phyloP scores from a whole-genome alignment of 495 filamentous ascomycete genomes.

The Thermothielavioides terrestris region DNA sequence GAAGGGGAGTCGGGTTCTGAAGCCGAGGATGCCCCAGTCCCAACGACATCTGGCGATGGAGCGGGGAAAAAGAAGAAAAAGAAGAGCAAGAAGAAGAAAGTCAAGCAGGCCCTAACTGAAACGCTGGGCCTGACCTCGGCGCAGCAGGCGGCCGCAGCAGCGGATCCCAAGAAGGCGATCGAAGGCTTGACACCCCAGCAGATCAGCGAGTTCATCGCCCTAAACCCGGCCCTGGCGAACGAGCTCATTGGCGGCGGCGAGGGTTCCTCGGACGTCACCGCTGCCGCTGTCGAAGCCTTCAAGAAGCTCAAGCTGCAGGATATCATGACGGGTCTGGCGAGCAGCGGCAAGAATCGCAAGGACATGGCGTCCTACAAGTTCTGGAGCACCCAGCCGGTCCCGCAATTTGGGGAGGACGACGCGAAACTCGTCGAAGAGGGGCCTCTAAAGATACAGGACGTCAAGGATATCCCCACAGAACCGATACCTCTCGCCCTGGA shows the following conservation, averaged over 20 bases:
- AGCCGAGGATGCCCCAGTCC: constrained; percentile 18
- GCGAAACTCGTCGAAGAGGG: constrained; percentile 41
- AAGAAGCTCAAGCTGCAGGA: constrained; percentile 67
- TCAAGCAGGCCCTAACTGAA: constrained; percentile 33
- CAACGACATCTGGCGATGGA: constrained; percentile 8
- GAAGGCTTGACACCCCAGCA: constrained; percentile 40
- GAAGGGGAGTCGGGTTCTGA: constrained; percentile 34
- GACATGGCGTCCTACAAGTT: constrained; percentile 97
- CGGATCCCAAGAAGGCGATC: constrained; percentile 33
- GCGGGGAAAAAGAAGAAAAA: constrained; percentile 41
- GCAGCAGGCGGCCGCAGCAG: constrained; percentile 12
- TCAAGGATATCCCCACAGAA: constrained; percentile 64
- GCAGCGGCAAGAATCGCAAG: constrained; percentile 76
- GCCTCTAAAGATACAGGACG: constrained; percentile 53
- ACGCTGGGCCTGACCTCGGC: constrained; percentile 10
- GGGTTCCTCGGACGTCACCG: constrained; percentile 21
- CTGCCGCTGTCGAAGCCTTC: constrained; percentile 49
- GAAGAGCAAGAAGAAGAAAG: constrained; percentile 44
- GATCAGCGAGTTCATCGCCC: constrained; percentile 45
- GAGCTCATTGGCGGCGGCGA: constrained; percentile 37
- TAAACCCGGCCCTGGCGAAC: constrained; percentile 53
- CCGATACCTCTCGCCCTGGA: constrained; percentile 53
- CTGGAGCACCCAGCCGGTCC: constrained; percentile 95
- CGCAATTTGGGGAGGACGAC: constrained; percentile 59
- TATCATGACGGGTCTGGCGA: constrained; percentile 69